Evolutionary conservation across 2,329 filamentous ascomycete species (phyloP).

Genomic region (Colletotrichum tabaci): DNA sequence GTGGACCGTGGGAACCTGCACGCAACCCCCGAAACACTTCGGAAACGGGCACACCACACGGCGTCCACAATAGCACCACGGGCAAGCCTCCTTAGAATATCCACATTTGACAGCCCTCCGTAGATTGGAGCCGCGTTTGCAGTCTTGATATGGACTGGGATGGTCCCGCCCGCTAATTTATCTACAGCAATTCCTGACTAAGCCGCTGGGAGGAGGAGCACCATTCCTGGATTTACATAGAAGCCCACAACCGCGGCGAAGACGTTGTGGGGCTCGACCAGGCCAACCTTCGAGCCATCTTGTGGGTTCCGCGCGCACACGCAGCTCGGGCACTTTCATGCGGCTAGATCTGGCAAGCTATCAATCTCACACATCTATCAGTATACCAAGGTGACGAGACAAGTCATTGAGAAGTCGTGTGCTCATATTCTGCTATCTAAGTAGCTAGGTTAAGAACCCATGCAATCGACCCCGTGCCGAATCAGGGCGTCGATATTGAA

Average conservation of each 20-base stretch:
- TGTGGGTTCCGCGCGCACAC: neutral
- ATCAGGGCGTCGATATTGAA: slow-evolving; percentile 27
- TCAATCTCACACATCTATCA: neutral
- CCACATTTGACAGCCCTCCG: slow-evolving; percentile 15
- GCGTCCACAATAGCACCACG: neutral
- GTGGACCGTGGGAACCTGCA: neutral
- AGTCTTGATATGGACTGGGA: neutral
- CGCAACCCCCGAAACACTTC: slow-evolving; percentile 36
- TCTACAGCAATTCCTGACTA: neutral
- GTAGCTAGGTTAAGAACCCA: slow-evolving; percentile 12
- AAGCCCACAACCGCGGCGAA: neutral
- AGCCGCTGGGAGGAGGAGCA: neutral
- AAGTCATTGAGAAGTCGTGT: slow-evolving; percentile 5
- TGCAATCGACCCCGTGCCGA: slow-evolving; percentile 20
- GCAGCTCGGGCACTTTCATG: no score
- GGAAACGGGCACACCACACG: slow-evolving; percentile 27
- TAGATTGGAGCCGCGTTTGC: neutral
- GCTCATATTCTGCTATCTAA: slow-evolving; percentile 24
- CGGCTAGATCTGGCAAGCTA: neutral
- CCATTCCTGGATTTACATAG: neutral
- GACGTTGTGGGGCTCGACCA: no score
- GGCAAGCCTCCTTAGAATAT: neutral
- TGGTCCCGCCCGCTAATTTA: neutral
- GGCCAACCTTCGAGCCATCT: neutral
- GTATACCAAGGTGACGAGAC: no score